These are phyloP conservation scores for Taphrina betulina DNA, from an alignment of 1,139 yeast genomes.

Conservation along the genomic window DNA sequence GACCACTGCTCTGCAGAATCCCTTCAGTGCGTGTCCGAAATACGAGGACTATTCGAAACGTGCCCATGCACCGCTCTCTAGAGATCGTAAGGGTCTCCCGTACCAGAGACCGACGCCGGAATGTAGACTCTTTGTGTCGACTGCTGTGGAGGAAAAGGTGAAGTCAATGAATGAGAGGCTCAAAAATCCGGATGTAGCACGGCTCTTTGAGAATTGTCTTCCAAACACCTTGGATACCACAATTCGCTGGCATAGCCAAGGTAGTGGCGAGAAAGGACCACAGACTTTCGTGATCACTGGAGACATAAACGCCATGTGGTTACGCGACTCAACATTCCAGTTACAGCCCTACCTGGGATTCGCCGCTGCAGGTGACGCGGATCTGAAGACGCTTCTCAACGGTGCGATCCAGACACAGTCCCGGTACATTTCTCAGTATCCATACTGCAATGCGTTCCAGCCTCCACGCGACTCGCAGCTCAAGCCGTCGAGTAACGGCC, in stretches of 20 bases:
- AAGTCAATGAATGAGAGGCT: conserved; percentile 54
- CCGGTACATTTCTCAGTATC: conserved; percentile 5
- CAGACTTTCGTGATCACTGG: conserved; percentile 80
- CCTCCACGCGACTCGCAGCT: conserved; percentile 20
- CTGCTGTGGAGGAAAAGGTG: conserved; percentile 63
- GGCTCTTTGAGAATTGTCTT: conserved; percentile 75
- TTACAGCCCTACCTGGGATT: conserved; percentile 71
- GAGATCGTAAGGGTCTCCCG: conserved; percentile 48
- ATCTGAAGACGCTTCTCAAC: conserved; percentile 54
- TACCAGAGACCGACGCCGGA: conserved; percentile 69
- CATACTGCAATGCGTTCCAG: conserved; percentile 34
- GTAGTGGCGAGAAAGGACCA: conserved; percentile 43
- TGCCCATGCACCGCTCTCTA: conserved; percentile 37
- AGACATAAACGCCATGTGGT: conserved; percentile 74
- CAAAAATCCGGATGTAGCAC: conserved; percentile 63
- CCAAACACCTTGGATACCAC: conserved; percentile 91
- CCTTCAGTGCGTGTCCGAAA: conserved; percentile 24
- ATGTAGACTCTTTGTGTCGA: conserved; percentile 72
- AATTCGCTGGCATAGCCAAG: conserved; percentile 62
- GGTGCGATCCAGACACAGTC: conserved; percentile 87
- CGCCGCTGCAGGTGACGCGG: conserved; percentile 51
- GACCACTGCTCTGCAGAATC: too few relatives aligned
- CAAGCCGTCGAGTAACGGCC: not conserved
- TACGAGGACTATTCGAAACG: conserved; percentile 37
- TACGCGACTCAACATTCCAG: conserved; percentile 83